These are phyloP conservation scores for Neopestalotiopsis sp. DNA, from an alignment of 2,329 filamentous ascomycete species.

Conservation along the genomic window DNA sequence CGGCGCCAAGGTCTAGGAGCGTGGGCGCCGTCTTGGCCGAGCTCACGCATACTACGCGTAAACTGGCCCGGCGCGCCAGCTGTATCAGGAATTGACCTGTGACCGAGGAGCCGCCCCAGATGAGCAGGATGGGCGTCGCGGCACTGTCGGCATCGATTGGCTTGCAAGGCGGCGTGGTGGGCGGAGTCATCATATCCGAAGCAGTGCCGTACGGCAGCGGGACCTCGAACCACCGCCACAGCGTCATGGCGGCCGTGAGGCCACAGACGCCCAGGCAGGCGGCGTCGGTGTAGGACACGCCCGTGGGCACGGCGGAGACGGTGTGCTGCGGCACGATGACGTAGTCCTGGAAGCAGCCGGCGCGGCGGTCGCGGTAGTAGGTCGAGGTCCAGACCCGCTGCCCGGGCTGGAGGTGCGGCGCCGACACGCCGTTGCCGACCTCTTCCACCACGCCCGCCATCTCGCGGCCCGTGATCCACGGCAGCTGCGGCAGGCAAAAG, in stretches of 20 bases:
- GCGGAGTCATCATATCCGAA: neutral
- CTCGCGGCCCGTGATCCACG: slow-evolving; percentile 76
- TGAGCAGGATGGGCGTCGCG: slow-evolving; percentile 3
- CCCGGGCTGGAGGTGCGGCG: slow-evolving; percentile 69
- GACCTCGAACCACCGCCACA: slow-evolving; percentile 18
- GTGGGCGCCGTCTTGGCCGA: slow-evolving; percentile 9
- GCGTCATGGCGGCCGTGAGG: slow-evolving; percentile 17
- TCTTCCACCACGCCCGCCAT: slow-evolving; percentile 80
- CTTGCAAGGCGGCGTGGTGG: neutral
- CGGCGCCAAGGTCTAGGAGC: slow-evolving; percentile 2
- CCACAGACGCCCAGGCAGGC: slow-evolving; percentile 15
- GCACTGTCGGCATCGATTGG: neutral
- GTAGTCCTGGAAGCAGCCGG: slow-evolving; percentile 16
- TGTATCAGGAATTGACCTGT: slow-evolving; percentile 15
- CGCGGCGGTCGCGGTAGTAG: slow-evolving; percentile 17
- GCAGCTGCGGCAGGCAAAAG: slow-evolving; percentile 16
- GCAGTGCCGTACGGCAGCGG: neutral
- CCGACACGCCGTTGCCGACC: slow-evolving; percentile 65
- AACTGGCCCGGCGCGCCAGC: slow-evolving; percentile 1
- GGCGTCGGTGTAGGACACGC: slow-evolving; percentile 8
- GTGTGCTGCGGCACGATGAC: slow-evolving; percentile 18
- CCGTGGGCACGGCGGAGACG: neutral
- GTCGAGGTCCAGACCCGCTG: slow-evolving; percentile 17
- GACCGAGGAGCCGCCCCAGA: slow-evolving; percentile 17
- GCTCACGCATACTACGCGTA: slow-evolving; percentile 11